Base-by-base conservation (phyloP, 2,329 filamentous ascomycete species). In the Nothopassalora personata region DNA sequence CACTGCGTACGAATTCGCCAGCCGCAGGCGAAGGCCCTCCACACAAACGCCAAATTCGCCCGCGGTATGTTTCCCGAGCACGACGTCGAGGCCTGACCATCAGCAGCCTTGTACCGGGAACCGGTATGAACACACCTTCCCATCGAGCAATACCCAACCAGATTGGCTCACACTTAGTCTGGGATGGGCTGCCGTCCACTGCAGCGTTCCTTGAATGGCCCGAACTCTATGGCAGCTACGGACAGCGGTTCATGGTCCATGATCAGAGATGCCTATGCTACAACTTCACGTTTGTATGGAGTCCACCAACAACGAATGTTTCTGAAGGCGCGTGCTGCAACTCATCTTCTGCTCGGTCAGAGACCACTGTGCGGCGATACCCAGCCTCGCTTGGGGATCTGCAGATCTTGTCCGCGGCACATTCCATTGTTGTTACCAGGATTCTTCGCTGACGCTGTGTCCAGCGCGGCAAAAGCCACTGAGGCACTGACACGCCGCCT, bases 151-250 rank as follows among this genome's bases (percentile, higher is more conserved):
- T 27, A 56, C 57, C 52, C 57, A 59, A 57, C 60, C 59, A 64
- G 64, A 66, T 66, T 66, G 60, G 60, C 62, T 66, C 57, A 53
- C 60, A 60, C 55, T 63, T 59, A 58, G 57, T 56, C 23, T 46
- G 43, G 61, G 31, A 61, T 61, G 63, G 63, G 53, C 60, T 61
- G 52, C 57, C 53, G 52, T 39, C 30, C 53, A 59, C 58, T 60
- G 60, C 57, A 63, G 49, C 50, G 53, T 60, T 49, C 56, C 62
- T 64, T 56, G 56, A 59, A 53, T 57, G 60, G 60, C 54, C 52
- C 53, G 56, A 64, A 62, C 60, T 62, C 58, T 60, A 64, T 58
- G 62, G 59, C 59, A 63, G 62, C 59, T 66, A 59, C 64, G 62
- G 64, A 64, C 59, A 60, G 59, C 54, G 57, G 59, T 56, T 56